Evolutionary conservation across 106 monocot species (phyloP).

Genomic region (Vanilla planifolia): DNA sequence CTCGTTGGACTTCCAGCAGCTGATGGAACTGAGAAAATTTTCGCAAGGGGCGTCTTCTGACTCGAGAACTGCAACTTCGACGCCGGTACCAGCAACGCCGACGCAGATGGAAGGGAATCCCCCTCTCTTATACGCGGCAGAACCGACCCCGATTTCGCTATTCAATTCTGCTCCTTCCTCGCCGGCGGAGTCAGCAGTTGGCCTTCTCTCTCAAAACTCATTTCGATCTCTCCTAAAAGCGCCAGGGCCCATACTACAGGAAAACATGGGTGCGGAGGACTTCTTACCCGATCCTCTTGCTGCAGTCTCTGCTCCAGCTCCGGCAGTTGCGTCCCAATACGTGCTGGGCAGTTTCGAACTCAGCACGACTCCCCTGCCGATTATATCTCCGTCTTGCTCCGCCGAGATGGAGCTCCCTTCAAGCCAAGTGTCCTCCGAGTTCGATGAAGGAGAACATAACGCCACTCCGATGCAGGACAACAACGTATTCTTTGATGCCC

Average conservation of each 20-base stretch:
- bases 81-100: neutral
- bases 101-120: no score
- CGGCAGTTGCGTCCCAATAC: slow-evolving; percentile 3
- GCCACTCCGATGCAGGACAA: slow-evolving; percentile 2
- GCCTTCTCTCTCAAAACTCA: neutral
- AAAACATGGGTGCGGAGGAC: neutral
- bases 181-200: neutral
- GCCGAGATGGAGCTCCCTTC: slow-evolving; percentile 65
- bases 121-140: neutral
- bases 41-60: neutral
- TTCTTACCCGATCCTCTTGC: neutral
- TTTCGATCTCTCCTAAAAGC: neutral
- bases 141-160: neutral
- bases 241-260: no score
- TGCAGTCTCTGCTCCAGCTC: neutral
- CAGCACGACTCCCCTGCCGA: neutral
- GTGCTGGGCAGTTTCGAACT: slow-evolving; percentile 7
- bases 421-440: slow-evolving; percentile 40
- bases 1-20: slow-evolving; percentile 27
- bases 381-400: slow-evolving; percentile 9
- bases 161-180: neutral
- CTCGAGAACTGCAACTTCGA: neutral
- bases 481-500: slow-evolving; percentile 33
- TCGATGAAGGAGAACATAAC: neutral
- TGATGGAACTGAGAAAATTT: neutral